These are phyloP conservation scores for Candida multigemmis DNA, from an alignment of 805 yeast genomes.

Conservation along the genomic window DNA sequence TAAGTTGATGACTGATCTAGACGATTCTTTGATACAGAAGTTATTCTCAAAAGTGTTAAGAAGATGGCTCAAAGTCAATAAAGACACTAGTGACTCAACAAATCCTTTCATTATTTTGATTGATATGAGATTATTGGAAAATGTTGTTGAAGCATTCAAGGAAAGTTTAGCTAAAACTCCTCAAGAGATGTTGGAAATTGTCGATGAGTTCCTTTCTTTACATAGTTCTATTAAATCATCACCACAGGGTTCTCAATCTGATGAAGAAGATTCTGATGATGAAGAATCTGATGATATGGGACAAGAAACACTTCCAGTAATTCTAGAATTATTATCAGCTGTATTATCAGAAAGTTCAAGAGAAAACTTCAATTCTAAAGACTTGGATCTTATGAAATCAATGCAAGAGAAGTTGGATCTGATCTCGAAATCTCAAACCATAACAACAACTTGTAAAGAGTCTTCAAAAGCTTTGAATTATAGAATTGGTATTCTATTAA, in stretches of 20 bases:
- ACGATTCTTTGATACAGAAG: conserved; percentile 34
- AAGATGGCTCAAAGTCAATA: conserved; percentile 43
- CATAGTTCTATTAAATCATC: background rate
- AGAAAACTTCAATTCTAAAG: no score
- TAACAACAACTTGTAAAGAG: no score
- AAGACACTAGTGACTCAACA: conserved; percentile 13
- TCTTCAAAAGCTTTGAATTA: conserved; percentile 16
- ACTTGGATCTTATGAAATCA: no score
- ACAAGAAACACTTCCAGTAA: conserved; percentile 14
- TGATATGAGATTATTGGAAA: conserved; percentile 59
- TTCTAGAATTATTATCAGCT: conserved; percentile 28
- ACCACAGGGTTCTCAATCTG: conserved; percentile 20
- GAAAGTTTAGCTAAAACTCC: conserved; percentile 49
- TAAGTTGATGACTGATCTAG: conserved; percentile 39
- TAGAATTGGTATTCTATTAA: conserved; percentile 18
- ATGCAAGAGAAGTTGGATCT: no score
- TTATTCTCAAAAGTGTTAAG: conserved; percentile 45
- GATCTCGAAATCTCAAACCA: no score
- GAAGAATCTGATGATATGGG: conserved; percentile 22
- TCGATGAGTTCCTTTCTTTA: conserved; percentile 13
- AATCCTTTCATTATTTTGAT: conserved; percentile 48
- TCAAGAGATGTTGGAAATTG: conserved; percentile 40
- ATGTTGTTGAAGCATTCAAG: conserved; percentile 48
- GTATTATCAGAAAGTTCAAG: conserved; percentile 18
- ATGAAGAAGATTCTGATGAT: conserved; percentile 9